Percentiles rank a stretch among this genome's conserved stretches.
Evolutionary conservation across 148 eudicot genomes (phyloP).

Genomic region (Vaccinium macrocarpon): DNA sequence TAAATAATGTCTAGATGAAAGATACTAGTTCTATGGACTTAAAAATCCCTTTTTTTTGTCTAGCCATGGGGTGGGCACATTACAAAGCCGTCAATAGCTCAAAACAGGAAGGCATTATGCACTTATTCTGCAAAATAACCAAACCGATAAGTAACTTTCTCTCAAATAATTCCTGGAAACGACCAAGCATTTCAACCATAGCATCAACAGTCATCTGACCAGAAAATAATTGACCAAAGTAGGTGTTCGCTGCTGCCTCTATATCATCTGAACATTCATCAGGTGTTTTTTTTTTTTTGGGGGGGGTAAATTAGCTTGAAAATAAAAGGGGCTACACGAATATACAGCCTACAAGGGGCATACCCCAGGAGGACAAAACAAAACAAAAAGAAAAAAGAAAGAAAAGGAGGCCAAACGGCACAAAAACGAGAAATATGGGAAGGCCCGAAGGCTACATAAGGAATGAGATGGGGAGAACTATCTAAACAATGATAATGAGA

Average conservation of each 20-base stretch:
- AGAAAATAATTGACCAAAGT: background rate
- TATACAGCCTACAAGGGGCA: no score
- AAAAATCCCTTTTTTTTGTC: background rate
- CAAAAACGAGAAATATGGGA: no score
- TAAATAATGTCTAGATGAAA: background rate
- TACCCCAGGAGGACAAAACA: no score
- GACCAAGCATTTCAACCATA: constrained; percentile 11
- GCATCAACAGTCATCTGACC: constrained; percentile 1
- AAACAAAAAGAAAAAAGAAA: no score
- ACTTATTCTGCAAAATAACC: constrained; percentile 3
- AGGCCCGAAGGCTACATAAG: no score
- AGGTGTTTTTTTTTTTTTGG: no score
- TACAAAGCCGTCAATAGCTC: constrained; percentile 1
- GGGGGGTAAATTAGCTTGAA: no score
- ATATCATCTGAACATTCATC: background rate
- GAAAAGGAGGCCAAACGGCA: no score
- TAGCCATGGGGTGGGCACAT: background rate
- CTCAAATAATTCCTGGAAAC: background rate
- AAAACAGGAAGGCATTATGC: background rate
- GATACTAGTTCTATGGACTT: background rate
- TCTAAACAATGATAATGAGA: no score
- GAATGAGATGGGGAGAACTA: no score
- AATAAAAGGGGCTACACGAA: no score
- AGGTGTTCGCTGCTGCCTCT: constrained; percentile 3
- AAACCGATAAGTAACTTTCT: constrained; percentile 1